Evolutionary conservation across 495 filamentous ascomycete species (phyloP), one percentile per base, ranked within the genome.

Genomic region (Halenospora varia): DNA sequence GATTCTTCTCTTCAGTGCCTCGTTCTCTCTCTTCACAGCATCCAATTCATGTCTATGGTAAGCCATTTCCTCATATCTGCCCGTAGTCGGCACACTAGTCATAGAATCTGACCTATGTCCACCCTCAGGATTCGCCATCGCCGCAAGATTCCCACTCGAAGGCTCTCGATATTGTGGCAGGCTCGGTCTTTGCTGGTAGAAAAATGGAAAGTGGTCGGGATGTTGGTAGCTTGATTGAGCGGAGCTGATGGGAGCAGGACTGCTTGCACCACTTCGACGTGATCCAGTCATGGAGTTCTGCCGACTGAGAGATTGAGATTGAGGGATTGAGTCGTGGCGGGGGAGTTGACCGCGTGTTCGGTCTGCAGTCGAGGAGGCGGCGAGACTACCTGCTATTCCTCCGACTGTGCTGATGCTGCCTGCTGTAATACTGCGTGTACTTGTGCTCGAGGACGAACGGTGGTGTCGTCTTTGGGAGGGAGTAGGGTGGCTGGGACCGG

Each of bases 11-110:
- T 86, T 86, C 45, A 96, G 74, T 39, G 75, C 68, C 54, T 95
- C 91, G 64, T 96, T 96, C 73, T 96, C 92, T 10, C 78, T 74
- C 70, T 88, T 90, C 39, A 87, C 81, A 4, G 71, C 71, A 47
- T 96, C 90, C 11, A 94, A 64, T 65, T 95, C 90, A 48, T 77
- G 75, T 41, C 83, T 79, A 55, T 89, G 86, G 51, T 81, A 77
- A 0, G 82, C 77, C 2, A 81, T 78, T 68, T 95, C 90, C 62
- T 93, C 88, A 66, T 87, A 88, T 3, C 88, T 73, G 54, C 74
- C 63, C n/a, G 78, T 80, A 20, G 73, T 75, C n/a, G 74, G 77
- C 18, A 82, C 57, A 39, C 62, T 65, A 19, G 59, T 66, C 2
- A 62, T 24, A n/a, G 49, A 58, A 15, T 60, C 55, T 22, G 40